Percentiles rank a stretch among this genome's conserved stretches.
These are phyloP conservation scores for Auricularia heimuer DNA, from an alignment of 768 basidiomycete species.

Conservation along the genomic window DNA sequence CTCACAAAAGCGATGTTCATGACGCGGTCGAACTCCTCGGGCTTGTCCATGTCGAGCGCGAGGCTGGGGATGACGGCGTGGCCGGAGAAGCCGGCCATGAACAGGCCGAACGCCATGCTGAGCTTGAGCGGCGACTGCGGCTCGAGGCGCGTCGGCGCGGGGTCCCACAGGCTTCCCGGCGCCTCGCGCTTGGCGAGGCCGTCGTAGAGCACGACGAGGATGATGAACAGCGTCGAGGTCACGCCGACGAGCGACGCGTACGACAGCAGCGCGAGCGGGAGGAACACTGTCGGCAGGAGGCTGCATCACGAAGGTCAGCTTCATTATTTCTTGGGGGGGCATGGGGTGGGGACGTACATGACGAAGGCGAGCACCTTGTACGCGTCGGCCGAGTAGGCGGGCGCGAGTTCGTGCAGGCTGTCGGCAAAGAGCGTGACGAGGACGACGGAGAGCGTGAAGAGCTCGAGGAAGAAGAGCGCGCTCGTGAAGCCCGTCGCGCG, in stretches of 20 bases:
- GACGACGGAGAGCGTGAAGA: constrained; percentile 72
- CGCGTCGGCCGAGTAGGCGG: constrained; percentile 50
- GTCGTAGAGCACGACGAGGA: constrained; percentile 71
- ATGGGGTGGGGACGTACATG: constrained; percentile 38
- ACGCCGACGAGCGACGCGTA: constrained; percentile 84
- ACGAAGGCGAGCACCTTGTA: constrained; percentile 70
- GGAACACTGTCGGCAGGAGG: constrained; percentile 72
- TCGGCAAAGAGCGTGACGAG: constrained; percentile 88
- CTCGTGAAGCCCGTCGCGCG: constrained; percentile 56
- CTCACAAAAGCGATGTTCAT: constrained; percentile 80
- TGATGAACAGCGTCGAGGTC: constrained; percentile 62
- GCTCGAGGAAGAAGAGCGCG: constrained; percentile 73
- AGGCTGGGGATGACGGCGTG: constrained; percentile 89
- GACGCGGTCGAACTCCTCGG: constrained; percentile 69
- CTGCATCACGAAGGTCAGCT: constrained; percentile 28
- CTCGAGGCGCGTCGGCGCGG: constrained; percentile 55
- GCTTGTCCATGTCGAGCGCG: constrained; percentile 82
- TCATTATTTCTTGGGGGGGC: not conserved
- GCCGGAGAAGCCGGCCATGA: constrained; percentile 91
- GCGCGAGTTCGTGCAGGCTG: constrained; percentile 65
- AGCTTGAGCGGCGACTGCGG: constrained; percentile 46
- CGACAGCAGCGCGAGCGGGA: constrained; percentile 79
- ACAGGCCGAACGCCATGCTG: constrained; percentile 75
- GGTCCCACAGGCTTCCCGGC: constrained; percentile 75
- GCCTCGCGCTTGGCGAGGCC: constrained; percentile 60